phyloP scores from a whole-genome alignment of 1,139 yeast species.

The Scheffersomyces insectosa region DNA sequence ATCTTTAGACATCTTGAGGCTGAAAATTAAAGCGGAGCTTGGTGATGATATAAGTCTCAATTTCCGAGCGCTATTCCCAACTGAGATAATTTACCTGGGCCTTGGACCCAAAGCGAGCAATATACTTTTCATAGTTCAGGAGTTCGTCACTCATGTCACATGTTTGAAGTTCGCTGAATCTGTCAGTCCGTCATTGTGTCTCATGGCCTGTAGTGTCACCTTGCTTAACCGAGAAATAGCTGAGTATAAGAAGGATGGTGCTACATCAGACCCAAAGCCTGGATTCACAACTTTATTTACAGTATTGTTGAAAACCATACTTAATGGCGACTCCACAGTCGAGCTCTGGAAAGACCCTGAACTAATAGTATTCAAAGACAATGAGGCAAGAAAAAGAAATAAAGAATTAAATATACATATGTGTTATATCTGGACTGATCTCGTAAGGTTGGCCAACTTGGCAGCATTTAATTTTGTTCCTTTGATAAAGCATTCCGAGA shows the following conservation, averaged over 20 bases:
- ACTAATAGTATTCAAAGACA: conserved; percentile 19
- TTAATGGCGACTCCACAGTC: conserved; percentile 17
- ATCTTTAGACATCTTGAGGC: conserved; percentile 24
- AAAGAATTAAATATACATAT: conserved; percentile 33
- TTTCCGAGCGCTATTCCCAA: conserved; percentile 28
- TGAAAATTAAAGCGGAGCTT: conserved; percentile 11
- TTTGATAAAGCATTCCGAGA: conserved; percentile 21
- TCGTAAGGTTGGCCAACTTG: conserved; percentile 35
- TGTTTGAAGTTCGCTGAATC: conserved; percentile 2
- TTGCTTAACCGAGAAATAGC: conserved; percentile 24
- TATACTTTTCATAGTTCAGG: conserved; percentile 18
- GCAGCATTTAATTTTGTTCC: conserved; percentile 30
- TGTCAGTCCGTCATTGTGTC: conserved; percentile 21
- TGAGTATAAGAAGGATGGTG: conserved; percentile 17
- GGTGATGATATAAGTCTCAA: conserved; percentile 12
- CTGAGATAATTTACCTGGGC: conserved; percentile 20
- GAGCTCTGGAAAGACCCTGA: conserved; percentile 43
- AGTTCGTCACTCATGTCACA: conserved; percentile 10
- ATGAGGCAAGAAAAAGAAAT: conserved; percentile 18
- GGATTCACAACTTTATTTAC: conserved; percentile 20
- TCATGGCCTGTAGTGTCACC: conserved; percentile 24
- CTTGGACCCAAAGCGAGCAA: conserved; percentile 18
- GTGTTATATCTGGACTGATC: conserved; percentile 38
- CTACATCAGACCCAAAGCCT: conserved; percentile 13
- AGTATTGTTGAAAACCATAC: conserved; percentile 16